phyloP scores from a whole-genome alignment of 2,329 filamentous ascomycete species.

The Penicillium sp. region DNA sequence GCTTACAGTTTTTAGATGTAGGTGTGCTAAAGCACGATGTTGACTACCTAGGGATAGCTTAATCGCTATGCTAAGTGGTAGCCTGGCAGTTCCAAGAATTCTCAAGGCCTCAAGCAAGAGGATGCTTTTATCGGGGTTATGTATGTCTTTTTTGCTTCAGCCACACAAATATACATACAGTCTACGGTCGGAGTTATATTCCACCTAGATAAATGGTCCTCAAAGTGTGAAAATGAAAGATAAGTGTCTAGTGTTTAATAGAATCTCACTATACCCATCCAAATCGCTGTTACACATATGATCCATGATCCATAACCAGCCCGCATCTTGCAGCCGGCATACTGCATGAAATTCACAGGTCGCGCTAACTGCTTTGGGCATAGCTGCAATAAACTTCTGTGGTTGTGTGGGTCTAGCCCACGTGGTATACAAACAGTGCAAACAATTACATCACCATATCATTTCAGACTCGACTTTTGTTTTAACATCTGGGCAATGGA shows the following conservation, averaged over 20 bases:
- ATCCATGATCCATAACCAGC: conserved; percentile 16
- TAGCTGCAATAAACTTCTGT: conserved; percentile 19
- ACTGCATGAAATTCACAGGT: conserved; percentile 15
- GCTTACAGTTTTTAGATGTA: not conserved
- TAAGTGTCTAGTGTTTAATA: not conserved
- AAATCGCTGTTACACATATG: conserved; percentile 1
- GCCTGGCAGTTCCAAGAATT: too few relatives aligned
- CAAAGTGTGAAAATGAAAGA: not conserved
- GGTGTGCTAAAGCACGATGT: not conserved
- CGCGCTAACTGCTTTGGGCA: conserved; percentile 11
- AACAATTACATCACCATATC: conserved; percentile 14
- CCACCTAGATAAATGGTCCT: not conserved
- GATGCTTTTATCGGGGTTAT: not conserved
- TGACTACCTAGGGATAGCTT: not conserved
- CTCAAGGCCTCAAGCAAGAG: not conserved
- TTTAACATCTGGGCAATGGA: not conserved
- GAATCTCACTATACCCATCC: not conserved
- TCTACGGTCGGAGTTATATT: not conserved
- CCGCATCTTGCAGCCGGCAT: conserved; percentile 17
- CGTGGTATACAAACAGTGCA: conserved; percentile 23
- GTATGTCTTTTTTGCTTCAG: not conserved
- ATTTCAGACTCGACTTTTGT: not conserved
- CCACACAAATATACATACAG: not conserved
- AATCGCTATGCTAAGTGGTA: not conserved
- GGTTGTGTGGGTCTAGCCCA: conserved; percentile 21